Percentiles rank a stretch among this genome's conserved stretches.
phyloP scores from a whole-genome alignment of 257 asterid species.

The Gardenia jasminoides region DNA sequence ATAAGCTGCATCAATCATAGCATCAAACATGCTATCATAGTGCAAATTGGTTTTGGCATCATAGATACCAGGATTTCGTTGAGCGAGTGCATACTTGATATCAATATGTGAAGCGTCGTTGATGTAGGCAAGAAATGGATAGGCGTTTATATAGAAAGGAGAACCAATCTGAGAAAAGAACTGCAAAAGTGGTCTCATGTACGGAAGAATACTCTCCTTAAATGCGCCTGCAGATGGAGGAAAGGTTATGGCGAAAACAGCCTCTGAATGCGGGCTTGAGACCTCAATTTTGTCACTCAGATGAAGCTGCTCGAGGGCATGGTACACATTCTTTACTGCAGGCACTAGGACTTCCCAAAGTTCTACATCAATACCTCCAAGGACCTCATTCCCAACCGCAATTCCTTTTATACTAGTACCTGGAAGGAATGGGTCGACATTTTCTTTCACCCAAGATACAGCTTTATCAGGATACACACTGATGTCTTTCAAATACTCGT shows the following conservation, averaged over 20 bases:
- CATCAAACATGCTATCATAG: constrained; percentile 86
- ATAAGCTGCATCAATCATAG: constrained; percentile 70
- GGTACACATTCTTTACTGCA: constrained; percentile 62
- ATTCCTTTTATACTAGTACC: constrained; percentile 64
- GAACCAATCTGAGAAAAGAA: constrained; percentile 60
- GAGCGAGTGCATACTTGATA: constrained; percentile 53
- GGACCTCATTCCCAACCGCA: constrained; percentile 80
- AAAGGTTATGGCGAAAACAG: constrained; percentile 55
- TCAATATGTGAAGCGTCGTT: constrained; percentile 63
- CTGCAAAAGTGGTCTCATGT: constrained; percentile 64
- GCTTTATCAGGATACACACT: constrained; percentile 56
- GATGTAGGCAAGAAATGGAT: constrained; percentile 75
- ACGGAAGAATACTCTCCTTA: constrained; percentile 65
- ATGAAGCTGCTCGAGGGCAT: constrained; percentile 47
- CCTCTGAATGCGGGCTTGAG: constrained; percentile 85
- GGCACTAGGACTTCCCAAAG: constrained; percentile 81
- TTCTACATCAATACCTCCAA: constrained; percentile 48
- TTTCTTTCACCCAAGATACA: constrained; percentile 57
- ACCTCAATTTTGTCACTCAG: constrained; percentile 52
- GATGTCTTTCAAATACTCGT: constrained; percentile 47
- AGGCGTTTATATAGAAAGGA: constrained; percentile 82
- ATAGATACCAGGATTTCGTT: constrained; percentile 42
- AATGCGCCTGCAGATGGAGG: constrained; percentile 82
- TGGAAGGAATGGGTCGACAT: constrained; percentile 60
- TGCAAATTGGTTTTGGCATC: constrained; percentile 58